phyloP scores from a whole-genome alignment of 23 red algal genomes.

The Agarophyton chilense region DNA sequence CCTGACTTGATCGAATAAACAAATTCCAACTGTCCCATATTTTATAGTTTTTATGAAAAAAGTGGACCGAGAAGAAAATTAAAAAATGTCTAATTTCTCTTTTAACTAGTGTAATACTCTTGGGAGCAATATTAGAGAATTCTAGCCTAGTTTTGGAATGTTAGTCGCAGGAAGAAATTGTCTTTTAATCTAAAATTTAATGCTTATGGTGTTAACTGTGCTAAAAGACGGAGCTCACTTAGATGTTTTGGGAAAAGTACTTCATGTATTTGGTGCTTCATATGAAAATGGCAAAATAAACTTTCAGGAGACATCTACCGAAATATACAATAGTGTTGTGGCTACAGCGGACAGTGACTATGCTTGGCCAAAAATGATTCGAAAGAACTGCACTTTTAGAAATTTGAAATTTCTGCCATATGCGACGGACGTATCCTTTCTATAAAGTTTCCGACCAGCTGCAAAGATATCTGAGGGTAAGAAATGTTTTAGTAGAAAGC shows the following conservation, averaged over 20 bases:
- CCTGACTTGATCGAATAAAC: neutral
- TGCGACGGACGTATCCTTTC: neutral
- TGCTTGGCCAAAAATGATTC: neutral
- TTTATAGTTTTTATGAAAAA: neutral
- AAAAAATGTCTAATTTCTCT: slow-evolving; percentile 9
- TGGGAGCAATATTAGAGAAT: too few species aligned
- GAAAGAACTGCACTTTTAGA: neutral
- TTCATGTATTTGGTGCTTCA: neutral
- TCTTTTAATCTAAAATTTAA: neutral
- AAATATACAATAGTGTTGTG: slow-evolving; percentile 1
- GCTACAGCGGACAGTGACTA: neutral
- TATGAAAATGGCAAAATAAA: too few species aligned
- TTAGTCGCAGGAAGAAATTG: too few species aligned
- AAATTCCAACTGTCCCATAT: neutral
- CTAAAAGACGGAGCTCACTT: neutral
- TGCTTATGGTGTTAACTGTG: slow-evolving; percentile 3
- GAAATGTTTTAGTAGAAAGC: slow-evolving; percentile 4
- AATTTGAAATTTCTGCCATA: neutral
- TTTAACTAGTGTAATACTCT: neutral
- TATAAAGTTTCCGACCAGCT: neutral
- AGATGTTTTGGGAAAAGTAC: slow-evolving; percentile 5
- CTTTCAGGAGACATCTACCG: neutral
- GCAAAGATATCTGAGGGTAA: neutral
- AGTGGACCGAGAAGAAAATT: neutral
- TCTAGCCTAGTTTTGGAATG: too few species aligned